These are phyloP conservation scores for Piloderma croceum DNA, from an alignment of 768 basidiomycete genomes.

Conservation along the genomic window DNA sequence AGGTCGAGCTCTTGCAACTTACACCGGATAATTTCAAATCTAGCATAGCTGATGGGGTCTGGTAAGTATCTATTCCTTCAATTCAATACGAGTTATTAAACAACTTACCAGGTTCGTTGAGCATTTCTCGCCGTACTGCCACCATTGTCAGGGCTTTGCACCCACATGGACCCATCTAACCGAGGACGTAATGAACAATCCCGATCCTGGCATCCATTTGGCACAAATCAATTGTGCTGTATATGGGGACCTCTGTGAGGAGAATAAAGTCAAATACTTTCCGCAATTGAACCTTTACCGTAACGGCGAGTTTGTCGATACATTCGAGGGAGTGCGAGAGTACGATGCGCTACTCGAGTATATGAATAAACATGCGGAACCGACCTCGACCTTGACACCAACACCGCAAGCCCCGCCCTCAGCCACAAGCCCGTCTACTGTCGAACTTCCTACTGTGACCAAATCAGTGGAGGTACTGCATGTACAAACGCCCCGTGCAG, in stretches of 20 bases:
- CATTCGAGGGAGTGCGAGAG: constrained; percentile 50
- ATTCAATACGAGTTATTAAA: not conserved
- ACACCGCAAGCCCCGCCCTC: constrained; percentile 2
- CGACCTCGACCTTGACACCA: constrained; percentile 9
- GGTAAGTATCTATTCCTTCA: constrained; percentile 34
- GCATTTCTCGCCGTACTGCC: constrained; percentile 82
- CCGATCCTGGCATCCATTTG: constrained; percentile 42
- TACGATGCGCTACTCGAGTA: constrained; percentile 51
- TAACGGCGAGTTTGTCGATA: constrained; percentile 55
- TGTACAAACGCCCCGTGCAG: constrained; percentile 12
- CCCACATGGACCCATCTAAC: constrained; percentile 78
- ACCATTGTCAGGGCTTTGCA: constrained; percentile 72
- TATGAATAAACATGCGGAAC: constrained; percentile 40
- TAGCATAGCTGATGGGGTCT: constrained; percentile 51
- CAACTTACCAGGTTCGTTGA: constrained; percentile 59
- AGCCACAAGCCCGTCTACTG: no score
- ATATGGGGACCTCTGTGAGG: constrained; percentile 66
- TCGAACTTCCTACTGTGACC: constrained; percentile 17
- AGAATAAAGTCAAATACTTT: constrained; percentile 65
- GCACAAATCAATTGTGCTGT: constrained; percentile 81
- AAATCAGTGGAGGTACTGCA: constrained; percentile 6
- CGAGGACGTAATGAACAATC: constrained; percentile 40
- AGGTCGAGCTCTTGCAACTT: constrained; percentile 28
- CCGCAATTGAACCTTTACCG: constrained; percentile 72
- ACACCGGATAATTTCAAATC: constrained; percentile 56